phyloP scores from a whole-genome alignment of 31 red algal species.

The Porphyra umbilicalis region DNA sequence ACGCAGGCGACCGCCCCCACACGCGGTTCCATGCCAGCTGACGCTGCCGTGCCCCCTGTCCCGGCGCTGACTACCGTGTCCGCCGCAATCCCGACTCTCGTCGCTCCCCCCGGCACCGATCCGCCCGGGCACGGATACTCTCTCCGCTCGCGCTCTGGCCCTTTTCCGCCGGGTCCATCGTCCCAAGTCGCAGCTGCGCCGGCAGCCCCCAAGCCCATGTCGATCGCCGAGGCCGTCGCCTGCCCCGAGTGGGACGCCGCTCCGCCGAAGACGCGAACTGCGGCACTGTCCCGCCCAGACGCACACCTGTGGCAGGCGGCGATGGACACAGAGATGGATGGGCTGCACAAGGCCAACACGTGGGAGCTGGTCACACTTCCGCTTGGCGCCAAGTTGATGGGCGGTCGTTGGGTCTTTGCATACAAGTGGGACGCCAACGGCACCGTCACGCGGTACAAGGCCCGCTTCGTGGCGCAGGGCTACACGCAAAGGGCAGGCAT shows the following conservation, averaged over 20 bases:
- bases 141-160: background rate
- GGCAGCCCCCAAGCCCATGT: background rate
- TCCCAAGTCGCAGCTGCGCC: no score
- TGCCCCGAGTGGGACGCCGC: background rate
- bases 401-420: slow-evolving; percentile 21
- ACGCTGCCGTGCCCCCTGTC: no score
- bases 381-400: background rate
- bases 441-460: no score
- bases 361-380: slow-evolving; percentile 2
- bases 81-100: no score
- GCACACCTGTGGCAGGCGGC: background rate
- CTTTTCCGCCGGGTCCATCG: background rate
- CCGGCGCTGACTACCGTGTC: no score
- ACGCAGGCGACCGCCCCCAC: background rate
- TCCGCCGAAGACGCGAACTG: background rate
- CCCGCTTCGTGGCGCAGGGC: no score
- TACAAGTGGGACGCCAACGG: no score
- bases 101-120: no score
- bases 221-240: background rate
- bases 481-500: slow-evolving; percentile 18
- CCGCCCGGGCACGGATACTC: background rate
- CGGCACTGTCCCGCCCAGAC: background rate
- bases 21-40: background rate
- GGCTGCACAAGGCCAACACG: background rate
- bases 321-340: slow-evolving; percentile 7